Conservation (phyloP, 345 rosid genomes). For the Mangifera indica region DNA sequence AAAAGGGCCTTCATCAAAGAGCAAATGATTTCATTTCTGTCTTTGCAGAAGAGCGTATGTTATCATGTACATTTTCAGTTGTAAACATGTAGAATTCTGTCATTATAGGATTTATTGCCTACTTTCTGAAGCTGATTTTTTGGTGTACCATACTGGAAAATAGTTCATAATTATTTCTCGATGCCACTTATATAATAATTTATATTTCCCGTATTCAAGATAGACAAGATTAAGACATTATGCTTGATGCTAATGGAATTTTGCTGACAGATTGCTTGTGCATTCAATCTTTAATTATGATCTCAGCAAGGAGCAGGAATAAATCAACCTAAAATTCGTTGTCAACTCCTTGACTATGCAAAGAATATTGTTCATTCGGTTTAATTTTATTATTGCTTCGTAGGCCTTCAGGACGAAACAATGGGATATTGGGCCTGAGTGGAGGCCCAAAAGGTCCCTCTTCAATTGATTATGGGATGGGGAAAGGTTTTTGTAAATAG, state of each 20-base stretch:
- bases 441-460: neutral
- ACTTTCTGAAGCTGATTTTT: neutral
- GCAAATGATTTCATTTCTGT: neutral
- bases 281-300: too few species aligned
- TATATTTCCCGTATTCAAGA: neutral
- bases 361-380: too few species aligned
- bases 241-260: neutral
- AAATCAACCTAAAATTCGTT: too few species aligned
- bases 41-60: neutral
- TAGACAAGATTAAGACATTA: neutral
- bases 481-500: too few species aligned
- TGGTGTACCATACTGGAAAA: neutral
- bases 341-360: too few species aligned
- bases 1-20: slow-evolving; percentile 17
- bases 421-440: neutral
- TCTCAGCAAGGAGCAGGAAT: too few species aligned
- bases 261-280: neutral
- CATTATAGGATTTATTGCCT: neutral
- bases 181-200: neutral
- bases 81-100: slow-evolving; percentile 11
- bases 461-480: too few species aligned
- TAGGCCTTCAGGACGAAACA: too few species aligned
- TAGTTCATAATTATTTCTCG: neutral
- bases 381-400: too few species aligned
- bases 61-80: neutral